Evolutionary conservation across 2,329 filamentous ascomycete species (phyloP), one percentile per base, ranked within the genome.

Genomic region (Neoscytalidium dimidiatum): DNA sequence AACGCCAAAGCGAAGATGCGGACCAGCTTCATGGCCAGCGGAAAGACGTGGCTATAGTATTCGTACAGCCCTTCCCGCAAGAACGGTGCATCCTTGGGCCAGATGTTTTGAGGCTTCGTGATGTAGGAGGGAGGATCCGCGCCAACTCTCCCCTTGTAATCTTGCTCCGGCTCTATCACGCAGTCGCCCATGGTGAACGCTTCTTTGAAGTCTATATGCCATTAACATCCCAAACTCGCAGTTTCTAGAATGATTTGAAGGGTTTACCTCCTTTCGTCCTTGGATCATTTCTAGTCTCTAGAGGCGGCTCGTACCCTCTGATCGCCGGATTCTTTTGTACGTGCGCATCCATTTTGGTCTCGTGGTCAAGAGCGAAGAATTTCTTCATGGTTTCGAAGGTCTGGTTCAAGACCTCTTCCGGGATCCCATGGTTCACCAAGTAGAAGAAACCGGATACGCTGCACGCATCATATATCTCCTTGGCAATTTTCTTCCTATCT

Each of bases 101-200:
- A 78, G 26, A 75, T 72, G 53, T 79, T 79, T 31, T 60, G 56
- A 29, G 56, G 56, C 41, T 35, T 60, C 28, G 28, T 48, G 35
- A 60, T 60, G 41, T 60, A 29, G 2, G 38, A 19, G 19, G 56
- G 56, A 33, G 56, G 56, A 29, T 60, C 38, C 8, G 41, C 38
- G n/a, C 56, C 41, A 4, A 60, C 41, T 60, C 41, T 46, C 33
- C 56, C 41, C 38, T 23, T 46, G 26, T 60, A 75, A 67, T 77
- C 68, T 64, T 79, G 78, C 65, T 79, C 78, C 0, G 74, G 73
- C 63, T 78, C 77, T 19, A 73, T 69, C 21, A 72, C 71, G 62
- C 75, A 77, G 66, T 79, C 75, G 29, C 78, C 77, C 70, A 78
- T 76, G 4, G 73, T 75, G 57, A 77, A 78, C 1, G 77, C 76